Percentiles rank a stretch among this genome's conserved stretches.
Evolutionary conservation across 495 filamentous ascomycete genomes (phyloP).

Genomic region (Aspergillus hancockii): DNA sequence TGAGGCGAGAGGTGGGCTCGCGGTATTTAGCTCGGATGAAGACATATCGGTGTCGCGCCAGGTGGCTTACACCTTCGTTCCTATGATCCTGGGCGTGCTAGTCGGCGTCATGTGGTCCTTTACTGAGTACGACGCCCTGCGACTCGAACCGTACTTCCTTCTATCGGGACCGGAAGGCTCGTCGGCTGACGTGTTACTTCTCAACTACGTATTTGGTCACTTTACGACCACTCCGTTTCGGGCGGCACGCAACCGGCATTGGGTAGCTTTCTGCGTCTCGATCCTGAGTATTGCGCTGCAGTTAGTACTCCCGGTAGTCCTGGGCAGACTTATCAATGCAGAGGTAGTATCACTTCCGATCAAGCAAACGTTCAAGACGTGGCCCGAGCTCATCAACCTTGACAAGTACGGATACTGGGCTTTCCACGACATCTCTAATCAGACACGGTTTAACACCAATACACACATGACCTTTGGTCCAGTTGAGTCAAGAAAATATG

Average conservation of each 20-base stretch:
- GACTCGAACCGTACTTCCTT: conserved; percentile 12
- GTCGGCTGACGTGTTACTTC: conserved; percentile 10
- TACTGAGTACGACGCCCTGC: conserved; percentile 9
- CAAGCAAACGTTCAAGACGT: conserved; percentile 5
- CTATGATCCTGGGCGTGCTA: conserved; percentile 5
- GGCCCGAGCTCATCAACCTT: conserved; percentile 6
- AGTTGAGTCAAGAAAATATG: conserved; percentile 6
- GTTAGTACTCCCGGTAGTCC: conserved; percentile 3
- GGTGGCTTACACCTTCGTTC: conserved; percentile 10
- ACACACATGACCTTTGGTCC: background rate
- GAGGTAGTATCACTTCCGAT: conserved; percentile 1
- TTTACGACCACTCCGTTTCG: conserved; percentile 10
- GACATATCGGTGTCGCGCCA: background rate
- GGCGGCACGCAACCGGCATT: conserved; percentile 5
- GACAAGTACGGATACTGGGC: background rate
- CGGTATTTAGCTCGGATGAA: background rate
- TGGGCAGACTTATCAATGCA: conserved; percentile 5
- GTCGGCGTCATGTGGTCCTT: conserved; percentile 9
- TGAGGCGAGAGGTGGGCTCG: conserved; percentile 4
- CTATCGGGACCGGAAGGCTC: conserved; percentile 6
- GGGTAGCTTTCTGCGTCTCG: conserved; percentile 9
- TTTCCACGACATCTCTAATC: background rate
- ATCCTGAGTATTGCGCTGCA: conserved; percentile 10
- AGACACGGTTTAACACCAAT: background rate
- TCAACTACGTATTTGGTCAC: conserved; percentile 13